Evolutionary conservation across 2,329 filamentous ascomycete species (phyloP), one percentile per base, ranked within the genome.

Genomic region (Colletotrichum tamarilloi): DNA sequence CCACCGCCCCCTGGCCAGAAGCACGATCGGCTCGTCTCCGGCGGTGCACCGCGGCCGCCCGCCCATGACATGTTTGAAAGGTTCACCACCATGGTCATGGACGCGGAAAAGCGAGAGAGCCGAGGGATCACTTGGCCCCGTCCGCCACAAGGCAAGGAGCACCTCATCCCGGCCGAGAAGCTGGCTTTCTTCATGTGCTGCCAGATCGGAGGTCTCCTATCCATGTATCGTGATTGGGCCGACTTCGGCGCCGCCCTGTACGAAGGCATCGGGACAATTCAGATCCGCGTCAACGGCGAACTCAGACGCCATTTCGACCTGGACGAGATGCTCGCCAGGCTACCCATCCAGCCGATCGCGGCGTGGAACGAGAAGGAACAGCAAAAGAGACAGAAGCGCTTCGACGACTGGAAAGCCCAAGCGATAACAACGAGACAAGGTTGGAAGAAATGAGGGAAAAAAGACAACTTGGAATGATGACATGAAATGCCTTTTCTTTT

Each of bases 151-250:
- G 73, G 68, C n/a, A 55, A 28, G 12, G 60, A 68, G 24, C 59
- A 73, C 62, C 68, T 68, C 42, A 75, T 74, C 46, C 68, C 68
- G 14, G 74, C 73, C 24, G 74, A 75, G 57, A 75, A 74, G 72
- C 63, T 75, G 35, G 74, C 68, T 68, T 75, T 75, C 68, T 75
- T 75, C 65, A 69, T 75, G 59, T 74, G 72, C 56, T 59, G 65
- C 53, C 73, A 68, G 62, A 53, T 75, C n/a, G 68, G 67, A 19
- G 67, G 68, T 22, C 67, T 75, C n/a, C 62, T 75, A 4, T 68
- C 72, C 35, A 68, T 74, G 68, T 68, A 74, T 52, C 60, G 68
- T 22, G 69, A 73, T 60, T 67, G 62, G 73, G 73, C 68, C 62
- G 73, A 75, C 69, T 68, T 73, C 52, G 74, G 74, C 55, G 63